A percentile compares a stretch with the other conserved stretches of the same genome.
Evolutionary conservation across 208 protist genomes (phyloP).

Genomic region (Acanthamoeba castellanii): DNA sequence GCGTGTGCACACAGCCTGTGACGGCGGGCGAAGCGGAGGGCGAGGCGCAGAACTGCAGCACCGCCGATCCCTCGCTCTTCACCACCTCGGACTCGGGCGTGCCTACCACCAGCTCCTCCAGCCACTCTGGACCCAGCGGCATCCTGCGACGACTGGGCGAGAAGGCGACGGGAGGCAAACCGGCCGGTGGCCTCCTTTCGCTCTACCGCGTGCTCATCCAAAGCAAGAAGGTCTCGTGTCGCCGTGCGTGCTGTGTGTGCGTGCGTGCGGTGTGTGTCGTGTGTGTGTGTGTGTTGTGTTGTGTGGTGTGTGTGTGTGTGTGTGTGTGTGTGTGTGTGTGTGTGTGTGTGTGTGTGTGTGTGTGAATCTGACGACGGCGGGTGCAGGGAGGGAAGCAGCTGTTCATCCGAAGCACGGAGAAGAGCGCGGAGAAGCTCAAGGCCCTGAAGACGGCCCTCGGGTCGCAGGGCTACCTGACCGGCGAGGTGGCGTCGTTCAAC

Average conservation of each 20-base stretch:
- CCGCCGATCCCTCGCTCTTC: background rate
- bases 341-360: background rate
- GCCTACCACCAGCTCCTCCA: background rate
- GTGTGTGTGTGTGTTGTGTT: too few species aligned
- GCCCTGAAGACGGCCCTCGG: slow-evolving; percentile 46
- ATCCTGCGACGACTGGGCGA: slow-evolving; percentile 30
- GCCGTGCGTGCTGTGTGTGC: background rate
- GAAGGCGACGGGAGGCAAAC: slow-evolving; percentile 10
- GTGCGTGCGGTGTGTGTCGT: background rate
- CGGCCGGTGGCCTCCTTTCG: background rate
- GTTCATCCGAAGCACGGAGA: slow-evolving; percentile 62
- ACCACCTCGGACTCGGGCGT: slow-evolving; percentile 6
- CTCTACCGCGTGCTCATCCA: slow-evolving; percentile 68
- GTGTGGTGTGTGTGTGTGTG: too few species aligned
- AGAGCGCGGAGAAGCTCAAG: slow-evolving; percentile 71
- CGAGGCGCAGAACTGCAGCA: background rate
- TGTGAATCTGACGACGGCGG: background rate
- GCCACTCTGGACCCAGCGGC: background rate
- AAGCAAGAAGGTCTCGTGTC: slow-evolving; percentile 20
- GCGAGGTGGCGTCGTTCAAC: background rate
- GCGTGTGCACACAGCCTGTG: background rate
- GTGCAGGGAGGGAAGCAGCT: slow-evolving; percentile 60
- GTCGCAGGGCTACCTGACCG: slow-evolving; percentile 37
- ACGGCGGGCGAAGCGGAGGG: background rate
- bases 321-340: too few species aligned